Percentiles rank a stretch among this genome's conserved stretches.
These are phyloP conservation scores for Aleurites moluccanus DNA, from an alignment of 441 rosid genomes.

Conservation along the genomic window DNA sequence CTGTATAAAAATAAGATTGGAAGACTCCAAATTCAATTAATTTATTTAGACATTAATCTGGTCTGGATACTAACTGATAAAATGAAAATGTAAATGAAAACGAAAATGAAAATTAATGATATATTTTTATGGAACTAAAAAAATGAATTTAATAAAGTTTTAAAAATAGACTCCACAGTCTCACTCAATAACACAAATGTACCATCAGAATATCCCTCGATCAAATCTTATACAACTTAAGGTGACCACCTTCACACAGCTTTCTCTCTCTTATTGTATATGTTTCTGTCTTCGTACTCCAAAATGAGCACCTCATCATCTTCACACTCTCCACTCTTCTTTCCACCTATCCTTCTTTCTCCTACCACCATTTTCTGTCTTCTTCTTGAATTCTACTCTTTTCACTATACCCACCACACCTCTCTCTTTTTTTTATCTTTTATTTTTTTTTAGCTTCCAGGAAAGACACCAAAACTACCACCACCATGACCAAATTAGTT, in stretches of 20 bases:
- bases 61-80: too few relatives aligned
- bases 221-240: neutral
- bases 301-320: constrained; percentile 25
- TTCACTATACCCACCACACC: constrained; percentile 11
- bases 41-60: too few relatives aligned
- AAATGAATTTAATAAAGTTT: too few relatives aligned
- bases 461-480: neutral
- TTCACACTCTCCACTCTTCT: constrained; percentile 10
- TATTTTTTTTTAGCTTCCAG: neutral
- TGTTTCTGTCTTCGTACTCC: constrained; percentile 48
- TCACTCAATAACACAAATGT: neutral
- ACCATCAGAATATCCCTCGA: constrained; percentile 25
- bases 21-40: too few relatives aligned
- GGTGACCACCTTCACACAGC: constrained; percentile 30
- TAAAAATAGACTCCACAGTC: too few relatives aligned
- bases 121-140: too few relatives aligned
- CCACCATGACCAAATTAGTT: constrained; percentile 49
- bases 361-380: constrained; percentile 16
- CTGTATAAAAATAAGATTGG: too few relatives aligned
- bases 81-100: too few relatives aligned
- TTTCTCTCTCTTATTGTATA: constrained; percentile 27
- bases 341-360: constrained; percentile 11
- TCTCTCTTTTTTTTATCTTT: neutral
- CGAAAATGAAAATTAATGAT: too few relatives aligned
- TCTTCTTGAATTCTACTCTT: constrained; percentile 11